phyloP scores from a whole-genome alignment of 768 basidiomycete species.

The Erythrobasidium yunnanense region DNA sequence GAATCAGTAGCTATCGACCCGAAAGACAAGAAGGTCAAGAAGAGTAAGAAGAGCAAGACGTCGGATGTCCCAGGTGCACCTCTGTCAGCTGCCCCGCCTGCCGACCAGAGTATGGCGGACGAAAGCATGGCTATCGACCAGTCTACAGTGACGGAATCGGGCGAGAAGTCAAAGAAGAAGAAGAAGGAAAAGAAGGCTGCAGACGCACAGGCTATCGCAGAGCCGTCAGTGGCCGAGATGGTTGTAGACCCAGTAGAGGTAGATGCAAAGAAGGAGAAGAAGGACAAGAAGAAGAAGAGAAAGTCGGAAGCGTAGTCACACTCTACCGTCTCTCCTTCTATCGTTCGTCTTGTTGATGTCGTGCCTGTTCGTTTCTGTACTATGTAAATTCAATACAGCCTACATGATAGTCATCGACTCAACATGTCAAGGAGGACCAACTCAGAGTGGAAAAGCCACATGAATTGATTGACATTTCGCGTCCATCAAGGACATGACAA shows the following conservation, averaged over 20 bases:
- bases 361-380: not conserved
- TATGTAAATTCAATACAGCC: no score
- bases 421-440: no score
- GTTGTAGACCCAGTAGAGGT: constrained; percentile 14
- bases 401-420: no score
- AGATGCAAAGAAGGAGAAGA: constrained; percentile 19
- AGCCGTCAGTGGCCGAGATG: constrained; percentile 9
- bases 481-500: no score
- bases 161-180: constrained; percentile 18
- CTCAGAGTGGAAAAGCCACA: no score
- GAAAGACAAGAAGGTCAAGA: constrained; percentile 24
- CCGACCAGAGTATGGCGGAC: constrained; percentile 4
- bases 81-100: constrained; percentile 21
- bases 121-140: not conserved
- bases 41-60: constrained; percentile 30
- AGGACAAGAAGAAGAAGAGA: constrained; percentile 21
- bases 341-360: not conserved
- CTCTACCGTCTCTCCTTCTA: not conserved
- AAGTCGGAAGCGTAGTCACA: constrained; percentile 8
- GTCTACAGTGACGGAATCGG: not conserved
- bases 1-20: constrained; percentile 37
- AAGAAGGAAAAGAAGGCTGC: constrained; percentile 23
- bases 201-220: constrained; percentile 10
- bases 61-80: constrained; percentile 17
- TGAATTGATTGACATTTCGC: no score